Percentiles rank a stretch among this genome's conserved stretches.
phyloP scores from a whole-genome alignment of 108 stramenopile genomes.

The Nitzschia inconspicua region DNA sequence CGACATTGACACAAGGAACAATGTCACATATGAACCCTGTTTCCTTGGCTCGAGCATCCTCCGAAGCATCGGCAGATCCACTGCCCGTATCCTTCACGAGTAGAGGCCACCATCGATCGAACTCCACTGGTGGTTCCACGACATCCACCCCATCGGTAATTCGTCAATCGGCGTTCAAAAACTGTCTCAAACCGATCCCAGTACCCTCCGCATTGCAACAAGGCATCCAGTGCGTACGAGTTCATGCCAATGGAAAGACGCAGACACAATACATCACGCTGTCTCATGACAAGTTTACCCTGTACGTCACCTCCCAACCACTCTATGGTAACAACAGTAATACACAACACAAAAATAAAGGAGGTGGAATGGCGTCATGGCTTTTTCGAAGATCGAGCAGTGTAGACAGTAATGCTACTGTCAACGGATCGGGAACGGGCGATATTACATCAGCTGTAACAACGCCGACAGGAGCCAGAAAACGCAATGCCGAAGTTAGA shows the following conservation, averaged over 20 bases:
- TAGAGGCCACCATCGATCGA: too few relatives aligned
- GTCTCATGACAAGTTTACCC: conserved; percentile 66
- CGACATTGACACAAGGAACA: too few relatives aligned
- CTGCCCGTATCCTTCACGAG: too few relatives aligned
- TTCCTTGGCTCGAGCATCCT: too few relatives aligned
- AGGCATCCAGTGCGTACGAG: conserved; percentile 59
- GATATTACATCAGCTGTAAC: not conserved
- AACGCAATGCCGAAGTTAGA: conserved; percentile 14
- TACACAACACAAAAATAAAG: not conserved
- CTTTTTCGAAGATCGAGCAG: not conserved
- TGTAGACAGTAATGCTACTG: not conserved
- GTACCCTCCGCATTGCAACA: conserved; percentile 45
- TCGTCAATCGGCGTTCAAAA: conserved; percentile 38
- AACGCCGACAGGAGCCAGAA: not conserved
- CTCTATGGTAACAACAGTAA: not conserved
- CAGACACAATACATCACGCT: conserved; percentile 46
- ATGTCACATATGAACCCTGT: too few relatives aligned
- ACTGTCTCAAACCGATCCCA: conserved; percentile 43
- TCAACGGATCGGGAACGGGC: not conserved
- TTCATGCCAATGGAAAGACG: conserved; percentile 63
- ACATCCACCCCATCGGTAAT: not conserved
- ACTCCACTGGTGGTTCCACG: too few relatives aligned
- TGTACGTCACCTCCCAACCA: conserved; percentile 36
- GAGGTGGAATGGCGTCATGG: not conserved
- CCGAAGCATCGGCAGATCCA: too few relatives aligned